phyloP scores from a whole-genome alignment of 495 filamentous ascomycete species.

The Talaromyces liani region DNA sequence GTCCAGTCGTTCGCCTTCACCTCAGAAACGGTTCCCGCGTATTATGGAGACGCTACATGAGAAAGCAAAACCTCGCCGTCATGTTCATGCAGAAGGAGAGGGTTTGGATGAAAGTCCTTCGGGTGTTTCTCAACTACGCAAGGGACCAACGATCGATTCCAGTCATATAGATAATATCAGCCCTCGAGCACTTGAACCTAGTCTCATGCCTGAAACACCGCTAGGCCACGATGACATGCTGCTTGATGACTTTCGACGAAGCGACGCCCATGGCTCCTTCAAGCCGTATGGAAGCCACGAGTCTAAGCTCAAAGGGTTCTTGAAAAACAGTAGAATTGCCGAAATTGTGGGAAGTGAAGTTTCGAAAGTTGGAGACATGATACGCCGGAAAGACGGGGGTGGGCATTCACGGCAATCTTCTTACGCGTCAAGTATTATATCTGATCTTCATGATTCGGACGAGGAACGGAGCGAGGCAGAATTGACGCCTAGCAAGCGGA shows the following conservation, averaged over 20 bases:
- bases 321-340: conserved; percentile 49
- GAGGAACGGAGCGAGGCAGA: conserved; percentile 29
- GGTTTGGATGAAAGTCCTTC: conserved; percentile 16
- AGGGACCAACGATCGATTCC: conserved; percentile 9
- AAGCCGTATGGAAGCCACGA: conserved; percentile 24
- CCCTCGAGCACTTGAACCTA: conserved; percentile 21
- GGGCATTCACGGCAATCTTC: conserved; percentile 32
- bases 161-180: not conserved
- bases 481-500: conserved; percentile 20
- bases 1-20: conserved; percentile 45
- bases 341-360: conserved; percentile 50
- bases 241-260: conserved; percentile 10
- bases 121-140: conserved; percentile 15
- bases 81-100: conserved; percentile 15
- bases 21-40: conserved; percentile 39
- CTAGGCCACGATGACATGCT: conserved; percentile 20
- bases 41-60: conserved; percentile 37
- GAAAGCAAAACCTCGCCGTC: conserved; percentile 34
- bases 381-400: conserved; percentile 41
- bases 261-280: conserved; percentile 16
- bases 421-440: conserved; percentile 27
- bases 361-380: conserved; percentile 47
- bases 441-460: conserved; percentile 39
- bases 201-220: conserved; percentile 25
- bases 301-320: conserved; percentile 41